Conservation (phyloP, 2,329 filamentous ascomycete genomes). For the Neoarthrinium moseri region DNA sequence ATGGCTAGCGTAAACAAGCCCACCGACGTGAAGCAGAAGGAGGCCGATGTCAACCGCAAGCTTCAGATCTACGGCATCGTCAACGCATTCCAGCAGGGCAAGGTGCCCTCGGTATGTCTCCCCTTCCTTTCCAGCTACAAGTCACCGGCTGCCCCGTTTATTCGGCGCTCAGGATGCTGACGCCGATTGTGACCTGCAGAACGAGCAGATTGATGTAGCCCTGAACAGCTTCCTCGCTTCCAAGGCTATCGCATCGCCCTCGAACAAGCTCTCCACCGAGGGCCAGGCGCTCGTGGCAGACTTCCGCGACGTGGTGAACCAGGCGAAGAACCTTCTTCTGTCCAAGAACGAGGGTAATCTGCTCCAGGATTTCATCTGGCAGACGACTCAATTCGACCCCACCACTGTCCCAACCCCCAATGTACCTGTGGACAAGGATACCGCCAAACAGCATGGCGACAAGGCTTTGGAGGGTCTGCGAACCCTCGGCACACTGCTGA, state of each 20-base stretch:
- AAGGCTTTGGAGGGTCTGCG: conserved; percentile 81
- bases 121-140: background rate
- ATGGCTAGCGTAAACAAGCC: conserved; percentile 66
- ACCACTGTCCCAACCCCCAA: conserved; percentile 61
- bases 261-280: conserved; percentile 76
- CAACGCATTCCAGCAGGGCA: conserved; percentile 81
- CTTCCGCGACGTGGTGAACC: conserved; percentile 73
- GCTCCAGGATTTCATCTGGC: conserved; percentile 96
- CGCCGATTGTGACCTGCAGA: conserved; percentile 46
- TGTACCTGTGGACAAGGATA: conserved; percentile 71
- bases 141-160: no score
- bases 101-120: conserved; percentile 76
- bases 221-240: conserved; percentile 83
- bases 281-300: conserved; percentile 78
- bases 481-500: conserved; percentile 82
- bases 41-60: conserved; percentile 87
- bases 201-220: conserved; percentile 93
- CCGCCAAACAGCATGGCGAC: conserved; percentile 78
- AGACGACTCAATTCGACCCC: conserved; percentile 73
- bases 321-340: conserved; percentile 77
- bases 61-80: conserved; percentile 92
- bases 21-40: conserved; percentile 71
- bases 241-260: conserved; percentile 66
- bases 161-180: no score
- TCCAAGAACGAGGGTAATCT: conserved; percentile 95